Conservation (phyloP, 2,329 filamentous ascomycete species). For the Incumbomyces lentus region DNA sequence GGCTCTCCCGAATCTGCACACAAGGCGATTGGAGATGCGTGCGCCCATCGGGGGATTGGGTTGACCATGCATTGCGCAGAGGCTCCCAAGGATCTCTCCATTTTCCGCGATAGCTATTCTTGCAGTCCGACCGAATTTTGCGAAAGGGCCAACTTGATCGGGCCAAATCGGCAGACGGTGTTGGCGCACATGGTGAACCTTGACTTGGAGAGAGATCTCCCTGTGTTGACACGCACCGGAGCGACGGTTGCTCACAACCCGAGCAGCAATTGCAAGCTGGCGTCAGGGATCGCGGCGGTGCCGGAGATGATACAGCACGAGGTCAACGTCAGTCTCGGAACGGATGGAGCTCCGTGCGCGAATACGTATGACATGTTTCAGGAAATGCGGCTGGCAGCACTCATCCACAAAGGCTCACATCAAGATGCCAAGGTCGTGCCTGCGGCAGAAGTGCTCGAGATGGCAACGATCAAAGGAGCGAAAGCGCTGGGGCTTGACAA, state of each 20-base stretch:
- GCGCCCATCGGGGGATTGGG: constrained; percentile 30
- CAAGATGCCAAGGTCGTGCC: constrained; percentile 34
- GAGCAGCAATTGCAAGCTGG: constrained; percentile 43
- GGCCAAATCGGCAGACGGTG: constrained; percentile 29
- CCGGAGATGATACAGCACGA: constrained; percentile 34
- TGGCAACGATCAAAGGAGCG: constrained; percentile 44
- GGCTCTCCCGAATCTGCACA: constrained; percentile 32
- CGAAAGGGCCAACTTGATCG: constrained; percentile 29
- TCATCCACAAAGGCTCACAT: constrained; percentile 38
- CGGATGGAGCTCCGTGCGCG: constrained; percentile 44
- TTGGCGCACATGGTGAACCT: constrained; percentile 45
- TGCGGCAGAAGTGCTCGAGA: constrained; percentile 39
- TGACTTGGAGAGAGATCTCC: constrained; percentile 32
- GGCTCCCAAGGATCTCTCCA: constrained; percentile 22
- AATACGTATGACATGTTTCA: constrained; percentile 44
- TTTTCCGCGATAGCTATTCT: constrained; percentile 24
- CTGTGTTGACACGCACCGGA: constrained; percentile 29
- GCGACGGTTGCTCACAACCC: constrained; percentile 43
- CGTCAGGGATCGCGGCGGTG: constrained; percentile 40
- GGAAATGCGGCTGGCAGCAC: constrained; percentile 43
- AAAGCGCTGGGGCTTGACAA: constrained; percentile 36
- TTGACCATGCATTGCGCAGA: constrained; percentile 41
- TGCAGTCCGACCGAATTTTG: constrained; percentile 31
- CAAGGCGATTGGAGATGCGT: constrained; percentile 33
- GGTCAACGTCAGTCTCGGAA: constrained; percentile 41